Evolutionary conservation across 225 moss, liverwort and hornwort species (phyloP).

Genomic region (Takakia lepidozioides): DNA sequence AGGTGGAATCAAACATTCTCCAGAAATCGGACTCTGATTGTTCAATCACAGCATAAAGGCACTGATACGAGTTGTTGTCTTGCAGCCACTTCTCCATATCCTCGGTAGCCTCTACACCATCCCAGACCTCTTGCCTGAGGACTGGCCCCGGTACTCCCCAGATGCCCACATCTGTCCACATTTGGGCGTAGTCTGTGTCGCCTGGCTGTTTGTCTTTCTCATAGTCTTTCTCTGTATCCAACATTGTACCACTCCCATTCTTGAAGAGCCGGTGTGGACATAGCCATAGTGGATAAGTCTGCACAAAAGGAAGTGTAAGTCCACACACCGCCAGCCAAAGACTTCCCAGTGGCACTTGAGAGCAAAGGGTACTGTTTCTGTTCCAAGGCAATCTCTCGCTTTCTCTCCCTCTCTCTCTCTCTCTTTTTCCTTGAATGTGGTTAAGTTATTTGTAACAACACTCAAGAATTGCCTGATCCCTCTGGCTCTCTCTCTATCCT

Average conservation of each 20-base stretch:
- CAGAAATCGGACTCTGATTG: slow-evolving; percentile 60
- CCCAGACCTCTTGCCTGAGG: slow-evolving; percentile 54
- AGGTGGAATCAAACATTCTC: slow-evolving; percentile 47
- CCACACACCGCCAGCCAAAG: too few relatives aligned
- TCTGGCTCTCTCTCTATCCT: too few relatives aligned
- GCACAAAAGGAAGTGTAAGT: too few relatives aligned
- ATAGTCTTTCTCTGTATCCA: slow-evolving; percentile 40
- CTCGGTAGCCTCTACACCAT: slow-evolving; percentile 46
- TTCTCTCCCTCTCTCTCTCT: too few relatives aligned
- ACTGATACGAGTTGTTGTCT: slow-evolving; percentile 50
- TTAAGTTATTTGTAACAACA: too few relatives aligned
- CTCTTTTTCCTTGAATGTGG: too few relatives aligned
- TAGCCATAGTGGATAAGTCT: slow-evolving; percentile 61
- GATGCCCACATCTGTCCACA: slow-evolving; percentile 63
- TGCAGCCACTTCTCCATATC: slow-evolving; percentile 54
- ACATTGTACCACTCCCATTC: slow-evolving; percentile 41
- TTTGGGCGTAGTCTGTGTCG: slow-evolving; percentile 57
- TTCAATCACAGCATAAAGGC: slow-evolving; percentile 56
- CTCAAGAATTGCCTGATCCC: too few relatives aligned
- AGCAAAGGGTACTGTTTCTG: too few relatives aligned
- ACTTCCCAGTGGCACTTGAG: too few relatives aligned
- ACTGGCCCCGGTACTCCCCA: slow-evolving; percentile 67
- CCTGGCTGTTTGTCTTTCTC: slow-evolving; percentile 37
- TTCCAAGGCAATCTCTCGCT: too few relatives aligned
- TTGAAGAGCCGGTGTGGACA: slow-evolving; percentile 59